Conservation (phyloP, 2,329 filamentous ascomycete genomes). For the Tolypocladium paradoxum region DNA sequence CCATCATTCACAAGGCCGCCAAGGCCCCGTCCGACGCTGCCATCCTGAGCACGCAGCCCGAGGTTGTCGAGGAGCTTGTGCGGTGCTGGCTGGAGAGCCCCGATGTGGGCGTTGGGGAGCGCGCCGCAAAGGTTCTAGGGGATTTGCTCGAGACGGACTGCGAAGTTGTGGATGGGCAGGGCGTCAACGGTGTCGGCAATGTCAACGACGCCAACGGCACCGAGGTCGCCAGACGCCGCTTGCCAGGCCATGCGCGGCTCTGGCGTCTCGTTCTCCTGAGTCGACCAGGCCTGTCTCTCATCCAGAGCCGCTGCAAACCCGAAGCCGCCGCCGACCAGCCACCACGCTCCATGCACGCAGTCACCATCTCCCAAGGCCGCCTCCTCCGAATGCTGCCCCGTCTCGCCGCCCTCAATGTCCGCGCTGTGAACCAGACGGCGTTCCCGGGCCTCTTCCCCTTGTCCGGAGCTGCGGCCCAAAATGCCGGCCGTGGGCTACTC, state of each 20-base stretch:
- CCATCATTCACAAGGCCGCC: constrained; percentile 45
- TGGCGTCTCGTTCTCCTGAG: constrained; percentile 43
- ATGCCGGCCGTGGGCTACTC: constrained; percentile 29
- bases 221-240: constrained; percentile 25
- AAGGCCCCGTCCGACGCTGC: constrained; percentile 35
- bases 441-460: constrained; percentile 23
- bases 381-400: constrained; percentile 40
- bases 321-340: constrained; percentile 11
- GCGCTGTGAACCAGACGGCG: constrained; percentile 24
- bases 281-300: constrained; percentile 30
- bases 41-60: constrained; percentile 37
- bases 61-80: constrained; percentile 36
- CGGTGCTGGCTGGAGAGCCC: constrained; percentile 41
- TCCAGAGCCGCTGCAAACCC: constrained; percentile 25
- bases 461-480: constrained; percentile 8
- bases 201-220: constrained; percentile 16
- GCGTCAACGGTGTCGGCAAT: constrained; percentile 9
- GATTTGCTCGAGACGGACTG: constrained; percentile 47
- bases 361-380: constrained; percentile 41
- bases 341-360: constrained; percentile 23
- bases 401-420: constrained; percentile 35
- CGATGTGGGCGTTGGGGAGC: constrained; percentile 45
- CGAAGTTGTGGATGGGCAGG: constrained; percentile 21
- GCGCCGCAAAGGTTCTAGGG: constrained; percentile 36
- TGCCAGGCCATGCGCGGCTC: constrained; percentile 38